Base-by-base conservation (phyloP, 2,329 filamentous ascomycete species). In the Neoscytalidium dimidiatum region DNA sequence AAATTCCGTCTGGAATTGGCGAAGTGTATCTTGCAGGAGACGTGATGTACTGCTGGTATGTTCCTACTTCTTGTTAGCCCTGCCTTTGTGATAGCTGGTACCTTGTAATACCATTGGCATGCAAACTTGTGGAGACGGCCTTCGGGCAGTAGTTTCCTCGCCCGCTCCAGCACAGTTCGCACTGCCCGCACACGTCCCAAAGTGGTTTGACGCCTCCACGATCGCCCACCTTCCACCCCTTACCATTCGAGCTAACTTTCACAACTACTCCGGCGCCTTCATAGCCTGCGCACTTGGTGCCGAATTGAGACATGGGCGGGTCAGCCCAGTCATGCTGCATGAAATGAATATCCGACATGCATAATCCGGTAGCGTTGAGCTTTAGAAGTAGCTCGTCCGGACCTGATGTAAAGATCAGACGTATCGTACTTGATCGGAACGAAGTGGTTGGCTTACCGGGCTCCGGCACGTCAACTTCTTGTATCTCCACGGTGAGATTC, bases 231-330 rank as follows among this genome's bases (percentile, higher is more conserved):
- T 84, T 77, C 68, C 74, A 75, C 43, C 77, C 81, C 69, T 80
- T 83, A 19, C 87, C 84, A 31, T 82, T 81, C 11, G 78, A 71
- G 13, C 86, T 85, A 3, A 86, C 71, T 60, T 86, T 83, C 31
- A 87, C 85, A 7, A 88, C 84, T 0, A 86, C 78, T 4, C 86
- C 85, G 2, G 84, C 84, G 28, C 86, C 85, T 72, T 86, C 84
- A 71, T 87, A 85, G 3, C 83, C 84, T 0, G 83, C 78, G 14
- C 80, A 84, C 21, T 77, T 76, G 1, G 78, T 78, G 5, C 80
- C 79, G 41, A 82, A 76, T 0, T 68, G 67, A 5, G 72, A 75
- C 75, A 78, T 78, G 44, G 74, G 73, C 1, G 75, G 75, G 5
- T 73, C 62, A 0, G 78, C 81, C 75, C 84, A 81, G 70, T 88